phyloP scores from a whole-genome alignment of 441 rosid genomes.

The Gossypium davidsonii region DNA sequence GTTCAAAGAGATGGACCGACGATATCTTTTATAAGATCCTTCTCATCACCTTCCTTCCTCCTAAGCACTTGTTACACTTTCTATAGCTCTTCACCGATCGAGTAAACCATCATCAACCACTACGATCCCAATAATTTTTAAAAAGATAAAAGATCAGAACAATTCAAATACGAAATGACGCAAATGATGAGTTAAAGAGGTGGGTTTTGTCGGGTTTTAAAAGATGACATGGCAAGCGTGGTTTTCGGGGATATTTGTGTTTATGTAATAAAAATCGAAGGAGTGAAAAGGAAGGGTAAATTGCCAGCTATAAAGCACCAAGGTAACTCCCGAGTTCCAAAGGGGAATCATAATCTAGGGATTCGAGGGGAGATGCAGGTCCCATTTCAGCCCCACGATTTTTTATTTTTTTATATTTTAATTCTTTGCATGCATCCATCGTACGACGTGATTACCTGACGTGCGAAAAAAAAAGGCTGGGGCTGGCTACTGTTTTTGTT shows the following conservation, averaged over 20 bases:
- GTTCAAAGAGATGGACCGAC: no score
- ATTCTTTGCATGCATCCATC: constrained; percentile 15
- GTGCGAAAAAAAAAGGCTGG: not conserved
- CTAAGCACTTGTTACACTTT: no score
- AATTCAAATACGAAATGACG: no score
- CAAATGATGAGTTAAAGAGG: not conserved
- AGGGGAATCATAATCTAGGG: constrained; percentile 34
- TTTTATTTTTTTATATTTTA: not conserved
- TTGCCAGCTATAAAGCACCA: constrained; percentile 47
- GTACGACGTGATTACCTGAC: not conserved
- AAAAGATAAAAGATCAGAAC: no score
- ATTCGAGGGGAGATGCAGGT: constrained; percentile 25
- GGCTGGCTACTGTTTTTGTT: not conserved
- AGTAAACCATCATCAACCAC: no score
- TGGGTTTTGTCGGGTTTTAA: constrained; percentile 20
- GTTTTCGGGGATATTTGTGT: not conserved
- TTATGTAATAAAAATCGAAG: no score
- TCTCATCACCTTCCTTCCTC: no score
- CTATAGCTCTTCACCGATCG: no score
- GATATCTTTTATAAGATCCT: no score
- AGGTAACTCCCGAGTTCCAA: constrained; percentile 27
- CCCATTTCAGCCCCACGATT: constrained; percentile 21
- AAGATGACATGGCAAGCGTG: not conserved
- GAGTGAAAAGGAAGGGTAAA: not conserved
- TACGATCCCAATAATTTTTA: no score